Evolutionary conservation across 2,329 filamentous ascomycete genomes (phyloP), one percentile per base, ranked within the genome.

Genomic region (Colletotrichum gloeosporioides): DNA sequence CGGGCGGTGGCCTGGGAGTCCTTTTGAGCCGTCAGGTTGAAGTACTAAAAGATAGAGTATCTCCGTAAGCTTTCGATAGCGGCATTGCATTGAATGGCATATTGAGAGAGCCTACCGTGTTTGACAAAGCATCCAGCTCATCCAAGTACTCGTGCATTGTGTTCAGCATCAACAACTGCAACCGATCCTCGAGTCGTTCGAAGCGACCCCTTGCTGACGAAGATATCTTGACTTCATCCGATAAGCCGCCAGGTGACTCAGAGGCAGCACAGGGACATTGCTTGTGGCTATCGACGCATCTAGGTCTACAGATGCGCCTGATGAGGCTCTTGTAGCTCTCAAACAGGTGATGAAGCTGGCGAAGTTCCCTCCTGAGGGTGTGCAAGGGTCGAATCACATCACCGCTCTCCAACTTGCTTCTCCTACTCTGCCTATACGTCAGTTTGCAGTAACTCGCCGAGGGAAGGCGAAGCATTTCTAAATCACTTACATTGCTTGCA

Each of bases 1-100:
- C 92, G 90, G 75, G 95, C 93, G 13, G 95, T 94, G 6, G 92
- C 91, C 78, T 92, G 90, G 0, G 93, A 94, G 82, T 95, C 93
- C 81, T 94, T 95, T 80, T 95, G 92, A 22, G 93, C 92, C 74
- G 94, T 95, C 78, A 96, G 89, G 82, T 94, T 95, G 88, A 95
- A 95, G 82, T 95, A 95, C 92, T 94, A 75, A 49, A 12, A 16
- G 27, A n/a, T 69, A 15, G 67, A 81, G 75, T 79, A 61, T n/a
- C 49, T 59, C 8, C 27, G 39, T 15, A 64, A 71, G 55, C 13
- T 32, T 22, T 32, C n/a, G n/a, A 32, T 25, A 18, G 10, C 27
- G 22, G 16, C 27, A 36, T 16, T 7, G 8, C 22, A 13, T 64
- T 34, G 16, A 12, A 10, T 59, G 32, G 29, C 49, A n/a, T 31